A percentile compares a stretch with the other conserved stretches of the same genome.
These are phyloP conservation scores for Inga leiocalycina DNA, from an alignment of 306 rosid genomes.

Conservation along the genomic window DNA sequence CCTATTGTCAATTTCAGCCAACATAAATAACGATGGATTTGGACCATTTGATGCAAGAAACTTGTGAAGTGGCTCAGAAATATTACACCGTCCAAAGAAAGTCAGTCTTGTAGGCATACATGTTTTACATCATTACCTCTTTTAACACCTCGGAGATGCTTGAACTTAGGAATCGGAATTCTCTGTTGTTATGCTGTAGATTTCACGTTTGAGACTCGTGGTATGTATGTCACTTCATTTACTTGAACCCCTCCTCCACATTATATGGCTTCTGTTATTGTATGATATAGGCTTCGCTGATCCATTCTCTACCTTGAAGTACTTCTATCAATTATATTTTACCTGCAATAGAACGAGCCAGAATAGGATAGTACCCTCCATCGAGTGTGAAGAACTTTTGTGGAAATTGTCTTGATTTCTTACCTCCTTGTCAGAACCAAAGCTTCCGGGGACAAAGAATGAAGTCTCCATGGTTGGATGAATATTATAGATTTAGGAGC, in stretches of 20 bases:
- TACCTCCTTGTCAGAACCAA: neutral
- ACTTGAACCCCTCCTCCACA: neutral
- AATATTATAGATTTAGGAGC: neutral
- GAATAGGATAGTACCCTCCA: neutral
- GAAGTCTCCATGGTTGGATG: neutral
- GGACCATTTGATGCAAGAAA: neutral
- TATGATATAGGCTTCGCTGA: neutral
- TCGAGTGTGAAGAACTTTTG: neutral
- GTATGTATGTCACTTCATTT: neutral
- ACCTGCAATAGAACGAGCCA: neutral
- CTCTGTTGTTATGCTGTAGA: neutral
- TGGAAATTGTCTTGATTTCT: neutral
- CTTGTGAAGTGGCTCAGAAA: neutral
- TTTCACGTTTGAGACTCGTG: neutral
- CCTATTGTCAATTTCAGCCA: neutral
- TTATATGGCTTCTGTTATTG: neutral
- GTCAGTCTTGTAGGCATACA: neutral
- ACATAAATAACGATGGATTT: neutral
- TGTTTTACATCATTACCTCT: neutral
- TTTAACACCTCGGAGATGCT: neutral
- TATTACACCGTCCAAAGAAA: neutral
- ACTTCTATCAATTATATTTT: neutral
- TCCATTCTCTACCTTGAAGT: neutral
- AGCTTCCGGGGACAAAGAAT: too few species aligned
- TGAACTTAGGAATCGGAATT: neutral